These are phyloP conservation scores for Oryza nivara DNA, from an alignment of 176 grass and related monocot genomes.

Conservation along the genomic window DNA sequence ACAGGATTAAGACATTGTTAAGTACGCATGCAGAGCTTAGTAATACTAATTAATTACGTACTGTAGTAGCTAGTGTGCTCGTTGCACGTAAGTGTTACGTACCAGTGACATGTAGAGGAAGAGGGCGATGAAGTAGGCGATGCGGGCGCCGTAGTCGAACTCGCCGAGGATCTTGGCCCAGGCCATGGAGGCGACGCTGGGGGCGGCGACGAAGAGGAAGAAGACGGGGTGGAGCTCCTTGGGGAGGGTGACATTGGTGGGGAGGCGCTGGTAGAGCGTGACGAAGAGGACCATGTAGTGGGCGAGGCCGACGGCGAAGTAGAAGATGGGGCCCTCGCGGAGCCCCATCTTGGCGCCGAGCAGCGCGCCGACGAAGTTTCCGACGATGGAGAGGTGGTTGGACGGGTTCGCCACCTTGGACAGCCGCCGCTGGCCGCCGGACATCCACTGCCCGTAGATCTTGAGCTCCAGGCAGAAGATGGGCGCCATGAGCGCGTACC, in stretches of 20 bases:
- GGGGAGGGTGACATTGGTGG: slow-evolving; percentile 82
- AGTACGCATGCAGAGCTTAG: background rate
- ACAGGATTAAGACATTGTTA: background rate
- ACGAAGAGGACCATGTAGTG: slow-evolving; percentile 96
- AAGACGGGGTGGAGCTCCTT: slow-evolving; percentile 97
- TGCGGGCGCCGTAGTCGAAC: slow-evolving; percentile 68
- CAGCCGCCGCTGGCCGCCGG: slow-evolving; percentile 60
- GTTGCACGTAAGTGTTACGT: background rate
- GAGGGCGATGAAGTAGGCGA: slow-evolving; percentile 89
- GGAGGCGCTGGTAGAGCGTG: slow-evolving; percentile 97
- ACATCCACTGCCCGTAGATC: slow-evolving; percentile 99
- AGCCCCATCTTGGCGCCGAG: slow-evolving; percentile 78
- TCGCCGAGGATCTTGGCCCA: slow-evolving; percentile 85
- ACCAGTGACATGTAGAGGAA: slow-evolving; percentile 96
- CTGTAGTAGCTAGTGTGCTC: background rate
- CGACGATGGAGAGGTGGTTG: slow-evolving; percentile 88
- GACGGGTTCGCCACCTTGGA: slow-evolving; percentile 95
- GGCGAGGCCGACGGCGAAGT: slow-evolving; percentile 83
- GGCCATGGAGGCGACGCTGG: slow-evolving; percentile 84
- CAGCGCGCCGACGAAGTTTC: slow-evolving; percentile 93
- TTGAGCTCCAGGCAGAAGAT: slow-evolving; percentile 92
- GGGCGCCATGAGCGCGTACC: slow-evolving; percentile 86
- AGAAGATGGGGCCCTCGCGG: slow-evolving; percentile 82
- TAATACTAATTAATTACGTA: background rate
- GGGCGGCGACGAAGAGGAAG: slow-evolving; percentile 93